Conservation (phyloP, 108 stramenopile genomes). For the Pseudonitzschia delicatissima region DNA sequence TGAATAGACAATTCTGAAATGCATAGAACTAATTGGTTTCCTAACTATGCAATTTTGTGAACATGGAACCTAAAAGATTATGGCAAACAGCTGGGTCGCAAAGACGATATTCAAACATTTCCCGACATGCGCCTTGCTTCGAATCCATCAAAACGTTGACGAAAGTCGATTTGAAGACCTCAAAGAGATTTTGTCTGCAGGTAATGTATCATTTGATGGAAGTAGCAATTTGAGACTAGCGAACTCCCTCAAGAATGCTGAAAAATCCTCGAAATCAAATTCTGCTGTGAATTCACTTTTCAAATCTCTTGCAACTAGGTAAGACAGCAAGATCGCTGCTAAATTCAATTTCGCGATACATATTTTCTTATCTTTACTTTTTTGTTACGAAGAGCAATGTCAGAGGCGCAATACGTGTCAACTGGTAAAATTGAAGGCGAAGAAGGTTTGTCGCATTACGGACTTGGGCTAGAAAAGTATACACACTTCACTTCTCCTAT, state of each 20-base stretch:
- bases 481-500: conserved; percentile 91
- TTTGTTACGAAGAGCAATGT: conserved; percentile 58
- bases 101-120: conserved; percentile 39
- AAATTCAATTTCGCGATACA: too few species aligned
- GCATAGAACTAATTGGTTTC: too few species aligned
- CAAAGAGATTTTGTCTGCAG: conserved; percentile 54
- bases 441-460: conserved; percentile 63
- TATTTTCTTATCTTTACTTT: neutral
- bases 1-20: neutral
- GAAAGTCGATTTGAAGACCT: conserved; percentile 66
- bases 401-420: conserved; percentile 78
- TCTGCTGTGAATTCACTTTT: conserved; percentile 49
- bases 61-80: conserved; percentile 50
- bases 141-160: conserved; percentile 50
- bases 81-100: conserved; percentile 72
- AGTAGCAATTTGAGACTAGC: conserved; percentile 42
- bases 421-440: conserved; percentile 39
- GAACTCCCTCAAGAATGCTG: conserved; percentile 37
- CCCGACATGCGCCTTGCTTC: conserved; percentile 63
- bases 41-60: neutral
- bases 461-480: conserved; percentile 73
- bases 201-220: conserved; percentile 59
- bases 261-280: conserved; percentile 18
- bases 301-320: conserved; percentile 66
- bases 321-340: neutral